Evolutionary conservation across 2,329 filamentous ascomycete species (phyloP), one percentile per base, ranked within the genome.

Genomic region (Paracorniculantispora psalliotae): DNA sequence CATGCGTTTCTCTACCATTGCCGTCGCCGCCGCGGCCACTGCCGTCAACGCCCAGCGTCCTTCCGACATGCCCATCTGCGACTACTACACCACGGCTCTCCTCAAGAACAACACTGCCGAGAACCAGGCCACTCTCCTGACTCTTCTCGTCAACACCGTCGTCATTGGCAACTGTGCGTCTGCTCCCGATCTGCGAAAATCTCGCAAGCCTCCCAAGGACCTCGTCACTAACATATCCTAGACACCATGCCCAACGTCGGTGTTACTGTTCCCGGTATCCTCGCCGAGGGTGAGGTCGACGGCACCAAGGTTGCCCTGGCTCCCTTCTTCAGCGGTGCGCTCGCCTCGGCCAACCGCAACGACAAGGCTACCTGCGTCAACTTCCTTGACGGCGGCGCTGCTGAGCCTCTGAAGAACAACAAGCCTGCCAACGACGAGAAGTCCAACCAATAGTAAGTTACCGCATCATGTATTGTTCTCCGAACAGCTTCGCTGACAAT

Each of bases 11-110:
- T 63, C 57, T 26, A 65, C 44, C 17, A 10, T 68, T 57, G 63
- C 63, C 17, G 30, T 68, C 47, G 61, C 63, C 19, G 66, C 66
- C 12, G 62, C 58, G 43, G 57, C 59, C 4, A 59, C 61, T 10
- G 65, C 59, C 30, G 66, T 61, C 51, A 77, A 57, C n/a, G 55
- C 77, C 21, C 78, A 82, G 68, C 77, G 81, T 47, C 80, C 80
- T 3, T 53, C 67, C 13, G 75, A 80, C 64, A 75, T 68, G 2
- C 77, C 80, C 61, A 80, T 87, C 64, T 87, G 84, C 71, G 83
- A 86, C 72, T 84, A 85, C 71, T 87, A 87, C 71, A 85, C 83
- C 35, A 82, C 75, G 3, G 78, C 79, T n/a, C 69, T 86, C 12
- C 74, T 86, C 57, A 81, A 76, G 68, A 74, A 83, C 41, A 86